Base-by-base conservation (phyloP, 768 basidiomycete genomes). In the Baorangia bicolor region DNA sequence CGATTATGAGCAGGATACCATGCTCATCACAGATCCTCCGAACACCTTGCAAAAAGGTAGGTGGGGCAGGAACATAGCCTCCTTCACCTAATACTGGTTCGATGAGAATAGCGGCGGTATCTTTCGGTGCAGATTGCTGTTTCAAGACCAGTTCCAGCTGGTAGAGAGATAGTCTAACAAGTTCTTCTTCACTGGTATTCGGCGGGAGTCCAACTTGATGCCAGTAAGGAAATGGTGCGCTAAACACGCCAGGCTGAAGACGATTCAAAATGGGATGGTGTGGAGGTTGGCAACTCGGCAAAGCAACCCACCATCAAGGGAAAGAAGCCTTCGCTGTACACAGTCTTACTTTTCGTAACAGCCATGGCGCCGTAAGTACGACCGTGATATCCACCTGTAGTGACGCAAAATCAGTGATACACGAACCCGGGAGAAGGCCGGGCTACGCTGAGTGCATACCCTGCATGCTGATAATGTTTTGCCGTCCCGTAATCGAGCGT, bases 11-110 rank as follows among this genome's bases (percentile, higher is more conserved):
- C 53, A 98, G 69, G 45, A 98, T 90, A 10, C 80, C 85, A 68
- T 98, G 79, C 69, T 87, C 79, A 68, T 97, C 92, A 71, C 95
- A 98, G n/a, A 94, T 78, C 49, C 78, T 77, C 57, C 94, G 78
- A 42, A 98, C 73, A 21, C 92, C 92, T 43, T 82, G 79, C 56
- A 98, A 71, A 77, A 90, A 98, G 21, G 83, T 82, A 1, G 83
- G 66, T 0, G 94, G 92, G 0, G 94, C 92, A 28, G 92, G 86
- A 16, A 97, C 90, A 71, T 98, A 98, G 2, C 96, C 96, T 34
- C 96, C 96, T 72, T 98, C 96, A 25, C 94, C 95, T 30, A 98
- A 78, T 1, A 98, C 88, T 39, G 96, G 91, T 77, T 98, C 96
- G 39, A 98, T 73, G 59, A 98, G 74, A 65, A 98, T 87, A n/a